Conservation (phyloP, 495 filamentous ascomycete genomes). For the Neurospora tetrasperma region DNA sequence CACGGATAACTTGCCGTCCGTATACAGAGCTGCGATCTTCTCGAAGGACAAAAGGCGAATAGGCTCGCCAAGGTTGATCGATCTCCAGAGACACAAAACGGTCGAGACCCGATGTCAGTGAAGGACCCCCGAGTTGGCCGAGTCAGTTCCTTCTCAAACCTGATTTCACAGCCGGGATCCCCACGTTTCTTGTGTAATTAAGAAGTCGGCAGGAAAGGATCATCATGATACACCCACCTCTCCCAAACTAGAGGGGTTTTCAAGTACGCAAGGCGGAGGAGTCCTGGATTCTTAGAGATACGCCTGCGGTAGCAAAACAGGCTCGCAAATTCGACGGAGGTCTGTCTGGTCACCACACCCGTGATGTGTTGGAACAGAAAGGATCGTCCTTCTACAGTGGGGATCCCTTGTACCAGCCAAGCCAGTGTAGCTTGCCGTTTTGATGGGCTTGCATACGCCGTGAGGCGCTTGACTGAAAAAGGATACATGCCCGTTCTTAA, state of each 20-base stretch:
- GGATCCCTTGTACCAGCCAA: constrained; percentile 7
- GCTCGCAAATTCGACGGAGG: neutral
- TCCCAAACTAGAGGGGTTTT: neutral
- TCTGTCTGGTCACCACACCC: neutral
- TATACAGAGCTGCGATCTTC: constrained; percentile 4
- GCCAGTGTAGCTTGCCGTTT: constrained; percentile 13
- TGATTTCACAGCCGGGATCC: neutral
- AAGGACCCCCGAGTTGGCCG: neutral
- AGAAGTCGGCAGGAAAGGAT: neutral
- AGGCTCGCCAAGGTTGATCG: neutral
- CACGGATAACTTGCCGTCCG: constrained; percentile 9
- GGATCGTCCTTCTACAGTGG: neutral
- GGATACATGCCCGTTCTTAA: constrained; percentile 21
- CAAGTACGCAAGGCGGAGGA: neutral
- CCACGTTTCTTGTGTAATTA: neutral
- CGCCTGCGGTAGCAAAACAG: neutral
- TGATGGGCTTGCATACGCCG: constrained; percentile 16
- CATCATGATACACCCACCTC: neutral
- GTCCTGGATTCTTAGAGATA: neutral
- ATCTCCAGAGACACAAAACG: neutral
- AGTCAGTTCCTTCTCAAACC: neutral
- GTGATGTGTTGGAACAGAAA: neutral
- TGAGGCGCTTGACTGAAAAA: constrained; percentile 19
- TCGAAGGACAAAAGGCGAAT: neutral
- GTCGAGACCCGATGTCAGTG: neutral